These are phyloP conservation scores for Pyrenophora teres DNA, from an alignment of 2,329 filamentous ascomycete species.

Conservation along the genomic window DNA sequence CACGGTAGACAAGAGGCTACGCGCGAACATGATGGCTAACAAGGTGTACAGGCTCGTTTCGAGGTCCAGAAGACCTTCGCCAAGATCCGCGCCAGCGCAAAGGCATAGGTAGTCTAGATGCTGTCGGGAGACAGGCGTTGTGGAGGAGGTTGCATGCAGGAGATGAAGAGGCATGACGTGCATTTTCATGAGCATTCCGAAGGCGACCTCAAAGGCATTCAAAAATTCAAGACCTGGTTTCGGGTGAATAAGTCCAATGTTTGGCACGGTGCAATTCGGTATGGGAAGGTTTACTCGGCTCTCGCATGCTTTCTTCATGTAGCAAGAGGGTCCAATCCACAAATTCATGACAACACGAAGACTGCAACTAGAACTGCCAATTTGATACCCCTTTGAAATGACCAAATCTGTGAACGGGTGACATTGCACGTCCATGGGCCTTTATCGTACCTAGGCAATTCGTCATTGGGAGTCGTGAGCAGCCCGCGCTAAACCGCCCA, in stretches of 20 bases:
- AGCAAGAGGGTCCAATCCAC: conserved; percentile 47
- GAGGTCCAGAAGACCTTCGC: conserved; percentile 96
- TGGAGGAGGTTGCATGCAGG: conserved; percentile 39
- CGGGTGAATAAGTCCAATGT: conserved; percentile 45
- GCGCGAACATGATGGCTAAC: conserved; percentile 22
- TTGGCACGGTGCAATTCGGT: conserved; percentile 50
- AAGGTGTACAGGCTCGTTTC: conserved; percentile 70
- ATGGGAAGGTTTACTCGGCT: conserved; percentile 47
- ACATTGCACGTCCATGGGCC: background rate
- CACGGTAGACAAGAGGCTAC: background rate
- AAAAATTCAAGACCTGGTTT: conserved; percentile 47
- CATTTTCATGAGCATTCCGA: conserved; percentile 47
- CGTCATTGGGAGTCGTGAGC: conserved; percentile 13
- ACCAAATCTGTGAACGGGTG: conserved; percentile 2
- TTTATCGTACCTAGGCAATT: conserved; percentile 2
- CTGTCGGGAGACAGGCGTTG: conserved; percentile 37
- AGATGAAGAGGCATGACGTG: conserved; percentile 44
- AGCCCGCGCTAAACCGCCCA: conserved; percentile 39
- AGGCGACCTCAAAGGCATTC: conserved; percentile 45
- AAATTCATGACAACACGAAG: conserved; percentile 46
- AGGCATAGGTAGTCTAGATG: conserved; percentile 44
- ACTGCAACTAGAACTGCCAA: conserved; percentile 40
- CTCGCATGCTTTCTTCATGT: conserved; percentile 46
- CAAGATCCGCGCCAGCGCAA: conserved; percentile 66
- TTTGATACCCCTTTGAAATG: conserved; percentile 39